Evolutionary conservation across 2,329 filamentous ascomycete species (phyloP).

Genomic region (Diaporthe velutina): DNA sequence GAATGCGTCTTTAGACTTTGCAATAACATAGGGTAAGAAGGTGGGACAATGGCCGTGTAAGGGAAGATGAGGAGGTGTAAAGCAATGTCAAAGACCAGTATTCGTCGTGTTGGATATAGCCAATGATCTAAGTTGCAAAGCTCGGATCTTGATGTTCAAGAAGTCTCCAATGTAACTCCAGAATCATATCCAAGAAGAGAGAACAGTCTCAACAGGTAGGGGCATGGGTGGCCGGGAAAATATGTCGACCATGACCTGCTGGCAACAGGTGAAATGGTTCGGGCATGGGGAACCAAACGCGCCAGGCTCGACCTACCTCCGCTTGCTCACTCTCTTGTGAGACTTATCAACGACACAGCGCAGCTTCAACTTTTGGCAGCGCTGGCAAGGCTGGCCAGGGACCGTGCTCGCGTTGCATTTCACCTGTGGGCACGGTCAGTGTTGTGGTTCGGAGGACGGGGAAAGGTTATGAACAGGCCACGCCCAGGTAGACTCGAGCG

Average conservation of each 20-base stretch:
- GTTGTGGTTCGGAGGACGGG: not conserved
- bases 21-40: conserved; percentile 4
- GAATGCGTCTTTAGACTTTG: conserved; percentile 6
- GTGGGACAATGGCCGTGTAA: not conserved
- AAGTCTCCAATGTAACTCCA: not conserved
- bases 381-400: conserved; percentile 57
- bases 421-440: conserved; percentile 50
- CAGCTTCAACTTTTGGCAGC: conserved; percentile 59
- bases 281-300: not conserved
- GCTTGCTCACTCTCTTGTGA: conserved; percentile 60
- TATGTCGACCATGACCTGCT: not conserved
- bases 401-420: conserved; percentile 57
- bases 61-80: not conserved
- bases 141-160: no score
- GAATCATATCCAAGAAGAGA: not conserved
- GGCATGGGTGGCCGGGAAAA: not conserved
- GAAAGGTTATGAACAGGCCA: not conserved
- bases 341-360: conserved; percentile 61
- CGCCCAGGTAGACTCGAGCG: not conserved
- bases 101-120: not conserved
- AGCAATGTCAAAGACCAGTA: not conserved
- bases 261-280: not conserved
- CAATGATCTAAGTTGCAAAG: no score
- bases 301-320: conserved; percentile 51
- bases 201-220: not conserved